Evolutionary conservation across 148 eudicot species (phyloP).

Genomic region (Limonium bicolor): DNA sequence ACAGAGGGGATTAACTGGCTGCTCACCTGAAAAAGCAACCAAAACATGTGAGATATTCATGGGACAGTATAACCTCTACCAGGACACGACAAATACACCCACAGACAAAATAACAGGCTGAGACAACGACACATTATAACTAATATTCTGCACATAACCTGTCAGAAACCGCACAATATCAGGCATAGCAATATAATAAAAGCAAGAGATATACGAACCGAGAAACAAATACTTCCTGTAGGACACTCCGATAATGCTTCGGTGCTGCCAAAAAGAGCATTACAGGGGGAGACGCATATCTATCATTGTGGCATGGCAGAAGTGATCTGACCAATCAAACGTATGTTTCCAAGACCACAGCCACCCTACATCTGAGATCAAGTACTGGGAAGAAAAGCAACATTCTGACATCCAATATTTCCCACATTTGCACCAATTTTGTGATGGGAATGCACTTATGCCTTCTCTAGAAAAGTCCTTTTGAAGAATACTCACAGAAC

Average conservation of each 20-base stretch:
- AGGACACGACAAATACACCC: too few species aligned
- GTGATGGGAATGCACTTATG: slow-evolving; percentile 70
- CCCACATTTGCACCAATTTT: slow-evolving; percentile 64
- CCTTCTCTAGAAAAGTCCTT: slow-evolving; percentile 98
- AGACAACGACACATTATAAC: too few species aligned
- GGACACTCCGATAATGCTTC: slow-evolving; percentile 44
- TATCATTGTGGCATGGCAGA: slow-evolving; percentile 52
- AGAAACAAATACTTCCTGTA: slow-evolving; percentile 25
- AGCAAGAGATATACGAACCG: slow-evolving; percentile 97
- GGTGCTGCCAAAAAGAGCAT: slow-evolving; percentile 49
- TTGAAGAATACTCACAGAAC: slow-evolving; percentile 89
- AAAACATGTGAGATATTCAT: too few species aligned
- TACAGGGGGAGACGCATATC: slow-evolving; percentile 56
- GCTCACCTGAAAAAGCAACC: slow-evolving; percentile 54
- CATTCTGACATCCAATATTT: slow-evolving; percentile 57
- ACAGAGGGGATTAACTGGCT: slow-evolving; percentile 56
- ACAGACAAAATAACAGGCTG: too few species aligned
- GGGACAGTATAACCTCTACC: too few species aligned
- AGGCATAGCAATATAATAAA: slow-evolving; percentile 36
- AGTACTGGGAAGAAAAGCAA: slow-evolving; percentile 52
- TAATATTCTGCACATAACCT: too few species aligned
- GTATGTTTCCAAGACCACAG: slow-evolving; percentile 80
- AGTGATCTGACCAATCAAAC: slow-evolving; percentile 57
- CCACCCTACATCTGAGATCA: slow-evolving; percentile 69
- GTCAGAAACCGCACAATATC: too few species aligned